Conservation (phyloP, 2,329 filamentous ascomycete species). For the Botrytis pseudocinerea region DNA sequence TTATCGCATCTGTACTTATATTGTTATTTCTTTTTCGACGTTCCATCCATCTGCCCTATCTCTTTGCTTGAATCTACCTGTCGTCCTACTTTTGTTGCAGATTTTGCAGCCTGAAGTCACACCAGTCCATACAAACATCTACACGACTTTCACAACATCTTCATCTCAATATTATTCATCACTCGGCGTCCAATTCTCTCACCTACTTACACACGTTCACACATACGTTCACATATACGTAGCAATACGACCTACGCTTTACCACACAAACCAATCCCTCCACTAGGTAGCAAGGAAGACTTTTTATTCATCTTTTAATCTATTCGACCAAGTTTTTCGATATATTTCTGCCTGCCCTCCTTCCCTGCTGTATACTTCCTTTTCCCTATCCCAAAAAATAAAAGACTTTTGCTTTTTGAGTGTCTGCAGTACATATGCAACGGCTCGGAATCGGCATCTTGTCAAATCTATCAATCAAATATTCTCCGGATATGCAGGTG, state of each 20-base stretch:
- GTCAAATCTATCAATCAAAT: neutral
- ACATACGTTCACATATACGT: neutral
- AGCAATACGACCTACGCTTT: neutral
- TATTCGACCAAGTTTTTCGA: neutral
- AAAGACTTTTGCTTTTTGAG: neutral
- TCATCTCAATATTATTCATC: neutral
- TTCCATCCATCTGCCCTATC: neutral
- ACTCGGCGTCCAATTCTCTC: neutral
- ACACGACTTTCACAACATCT: conserved; percentile 6
- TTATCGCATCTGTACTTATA: neutral
- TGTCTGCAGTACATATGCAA: conserved; percentile 9
- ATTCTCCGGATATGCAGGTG: conserved; percentile 8
- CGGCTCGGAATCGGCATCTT: conserved; percentile 15
- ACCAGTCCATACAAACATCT: conserved; percentile 1
- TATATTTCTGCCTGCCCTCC: neutral
- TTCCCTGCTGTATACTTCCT: neutral
- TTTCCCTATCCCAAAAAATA: neutral
- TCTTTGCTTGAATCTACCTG: neutral
- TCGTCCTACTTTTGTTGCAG: conserved; percentile 12
- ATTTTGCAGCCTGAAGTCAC: conserved; percentile 3
- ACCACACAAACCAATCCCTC: neutral
- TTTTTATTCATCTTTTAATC: neutral
- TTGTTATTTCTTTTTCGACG: neutral
- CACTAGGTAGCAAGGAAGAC: neutral
- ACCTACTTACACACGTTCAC: neutral